These are phyloP conservation scores for Mortierella sp. DNA, from an alignment of 371 early-diverging fungal genomes.

Conservation along the genomic window DNA sequence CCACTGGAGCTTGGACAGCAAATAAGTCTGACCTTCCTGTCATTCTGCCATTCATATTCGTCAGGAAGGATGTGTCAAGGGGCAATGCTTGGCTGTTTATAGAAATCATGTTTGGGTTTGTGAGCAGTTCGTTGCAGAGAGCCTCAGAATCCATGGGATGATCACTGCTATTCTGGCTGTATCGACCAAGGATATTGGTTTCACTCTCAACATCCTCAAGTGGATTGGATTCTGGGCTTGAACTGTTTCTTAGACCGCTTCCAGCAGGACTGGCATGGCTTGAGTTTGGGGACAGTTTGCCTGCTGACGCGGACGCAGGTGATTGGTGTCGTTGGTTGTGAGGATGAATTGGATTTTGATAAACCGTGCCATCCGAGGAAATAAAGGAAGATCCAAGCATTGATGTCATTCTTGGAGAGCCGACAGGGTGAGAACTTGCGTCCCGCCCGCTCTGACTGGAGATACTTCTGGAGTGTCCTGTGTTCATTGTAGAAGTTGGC, in stretches of 20 bases:
- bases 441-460: conserved; percentile 11
- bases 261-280: conserved; percentile 22
- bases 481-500: not conserved
- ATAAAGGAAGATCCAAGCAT: conserved; percentile 48
- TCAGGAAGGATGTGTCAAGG: conserved; percentile 3
- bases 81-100: conserved; percentile 3
- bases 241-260: conserved; percentile 26
- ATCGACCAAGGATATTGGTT: not conserved
- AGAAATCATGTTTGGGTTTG: conserved; percentile 7
- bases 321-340: conserved; percentile 26
- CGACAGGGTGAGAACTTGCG: conserved; percentile 4
- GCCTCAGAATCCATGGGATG: not conserved
- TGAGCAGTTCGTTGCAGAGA: conserved; percentile 4
- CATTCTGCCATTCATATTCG: conserved; percentile 6
- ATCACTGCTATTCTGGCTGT: not conserved
- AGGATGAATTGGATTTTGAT: conserved; percentile 32
- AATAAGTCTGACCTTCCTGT: not conserved
- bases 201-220: conserved; percentile 2
- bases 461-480: conserved; percentile 13
- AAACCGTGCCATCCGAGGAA: conserved; percentile 31
- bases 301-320: not conserved
- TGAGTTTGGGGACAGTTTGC: conserved; percentile 5
- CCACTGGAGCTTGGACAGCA: not conserved
- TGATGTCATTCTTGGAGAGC: conserved; percentile 45
- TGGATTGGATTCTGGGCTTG: conserved; percentile 26